These are phyloP conservation scores for Debaryomyces fabryi DNA, from an alignment of 1,139 yeast species.

Conservation along the genomic window DNA sequence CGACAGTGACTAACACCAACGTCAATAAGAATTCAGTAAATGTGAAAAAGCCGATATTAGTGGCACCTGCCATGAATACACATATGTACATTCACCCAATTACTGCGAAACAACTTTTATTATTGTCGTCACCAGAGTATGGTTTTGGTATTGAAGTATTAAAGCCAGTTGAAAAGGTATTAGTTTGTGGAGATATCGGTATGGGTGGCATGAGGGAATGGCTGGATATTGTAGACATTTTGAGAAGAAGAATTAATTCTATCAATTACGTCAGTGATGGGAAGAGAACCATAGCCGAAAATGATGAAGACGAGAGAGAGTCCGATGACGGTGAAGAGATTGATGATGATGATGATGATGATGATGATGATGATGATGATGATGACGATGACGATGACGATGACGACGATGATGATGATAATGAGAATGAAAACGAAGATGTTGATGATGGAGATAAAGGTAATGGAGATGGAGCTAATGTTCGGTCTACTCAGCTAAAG, in stretches of 20 bases:
- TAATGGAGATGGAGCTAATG: slow-evolving; percentile 9
- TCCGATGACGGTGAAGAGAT: slow-evolving; percentile 34
- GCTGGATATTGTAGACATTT: slow-evolving; percentile 84
- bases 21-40: slow-evolving; percentile 14
- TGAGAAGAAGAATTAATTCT: slow-evolving; percentile 55
- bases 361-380: slow-evolving; percentile 29
- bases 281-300: slow-evolving; percentile 41
- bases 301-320: slow-evolving; percentile 36
- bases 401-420: slow-evolving; percentile 45
- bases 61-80: slow-evolving; percentile 98
- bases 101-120: slow-evolving; percentile 76
- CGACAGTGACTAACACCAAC: slow-evolving; percentile 16
- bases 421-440: slow-evolving; percentile 42
- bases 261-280: slow-evolving; percentile 42
- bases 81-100: slow-evolving; percentile 94
- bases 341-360: slow-evolving; percentile 31
- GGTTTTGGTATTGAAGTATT: slow-evolving; percentile 70
- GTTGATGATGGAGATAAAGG: slow-evolving; percentile 20
- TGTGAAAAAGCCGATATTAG: slow-evolving; percentile 68
- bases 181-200: slow-evolving; percentile 95
- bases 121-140: slow-evolving; percentile 48
- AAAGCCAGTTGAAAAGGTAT: slow-evolving; percentile 90
- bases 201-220: slow-evolving; percentile 99
- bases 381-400: slow-evolving; percentile 50
- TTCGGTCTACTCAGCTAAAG: neutral